phyloP scores from a whole-genome alignment of 495 filamentous ascomycete genomes.

The Trichoderma parareesei region DNA sequence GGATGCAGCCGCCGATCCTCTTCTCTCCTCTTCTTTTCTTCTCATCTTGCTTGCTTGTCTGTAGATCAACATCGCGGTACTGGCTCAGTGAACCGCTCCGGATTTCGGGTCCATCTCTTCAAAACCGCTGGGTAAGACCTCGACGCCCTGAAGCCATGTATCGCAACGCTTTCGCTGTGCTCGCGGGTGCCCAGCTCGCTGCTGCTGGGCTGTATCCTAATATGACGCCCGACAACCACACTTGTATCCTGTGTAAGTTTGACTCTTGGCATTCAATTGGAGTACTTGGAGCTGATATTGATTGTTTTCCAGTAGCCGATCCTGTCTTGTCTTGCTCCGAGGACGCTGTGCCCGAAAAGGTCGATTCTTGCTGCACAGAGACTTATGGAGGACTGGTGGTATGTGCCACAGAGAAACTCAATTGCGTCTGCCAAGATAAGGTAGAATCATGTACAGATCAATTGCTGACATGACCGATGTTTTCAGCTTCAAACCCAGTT shows the following conservation, averaged over 20 bases:
- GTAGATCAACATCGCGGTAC: background rate
- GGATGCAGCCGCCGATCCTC: background rate
- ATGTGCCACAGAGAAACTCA: background rate
- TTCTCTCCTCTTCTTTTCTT: background rate
- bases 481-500: slow-evolving; percentile 37
- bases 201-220: slow-evolving; percentile 20
- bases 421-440: background rate
- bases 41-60: background rate
- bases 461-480: background rate
- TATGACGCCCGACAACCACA: slow-evolving; percentile 9
- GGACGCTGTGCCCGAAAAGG: slow-evolving; percentile 25
- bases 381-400: slow-evolving; percentile 43
- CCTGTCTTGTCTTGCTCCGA: slow-evolving; percentile 39
- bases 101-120: no score
- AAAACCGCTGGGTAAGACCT: no score
- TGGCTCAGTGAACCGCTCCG: no score
- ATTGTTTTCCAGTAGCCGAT: slow-evolving; percentile 18
- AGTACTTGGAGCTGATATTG: slow-evolving; percentile 8
- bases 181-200: slow-evolving; percentile 4
- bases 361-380: slow-evolving; percentile 43
- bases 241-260: background rate
- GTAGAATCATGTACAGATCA: background rate
- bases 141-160: background rate
- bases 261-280: background rate
- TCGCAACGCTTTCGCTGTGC: background rate